phyloP scores from a whole-genome alignment of 208 protist species.

The Acanthamoeba triangularis region DNA sequence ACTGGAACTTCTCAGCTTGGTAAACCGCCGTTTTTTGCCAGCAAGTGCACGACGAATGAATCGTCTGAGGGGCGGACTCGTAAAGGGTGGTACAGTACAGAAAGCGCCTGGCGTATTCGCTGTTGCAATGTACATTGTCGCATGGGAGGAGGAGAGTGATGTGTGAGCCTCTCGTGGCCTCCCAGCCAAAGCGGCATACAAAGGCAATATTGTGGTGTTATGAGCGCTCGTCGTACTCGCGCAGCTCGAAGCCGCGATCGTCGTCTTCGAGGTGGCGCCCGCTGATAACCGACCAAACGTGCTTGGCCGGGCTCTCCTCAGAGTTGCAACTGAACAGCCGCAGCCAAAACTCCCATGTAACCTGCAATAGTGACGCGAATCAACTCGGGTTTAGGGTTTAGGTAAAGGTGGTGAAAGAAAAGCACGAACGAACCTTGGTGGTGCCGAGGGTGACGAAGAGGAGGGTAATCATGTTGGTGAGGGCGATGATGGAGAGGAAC shows the following conservation, averaged over 20 bases:
- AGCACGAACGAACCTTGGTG: conserved; percentile 25
- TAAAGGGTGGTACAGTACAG: no score
- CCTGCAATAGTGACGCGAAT: not conserved
- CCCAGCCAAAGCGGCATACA: not conserved
- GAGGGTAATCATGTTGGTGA: conserved; percentile 27
- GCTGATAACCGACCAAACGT: not conserved
- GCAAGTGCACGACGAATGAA: no score
- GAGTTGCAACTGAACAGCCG: not conserved
- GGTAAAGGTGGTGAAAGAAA: no score
- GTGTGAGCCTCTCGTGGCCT: no score
- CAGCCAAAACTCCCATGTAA: not conserved
- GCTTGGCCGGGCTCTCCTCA: not conserved
- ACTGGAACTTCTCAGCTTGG: no score
- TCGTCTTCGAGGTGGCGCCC: conserved; percentile 35
- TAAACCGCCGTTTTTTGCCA: no score
- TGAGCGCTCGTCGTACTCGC: not conserved
- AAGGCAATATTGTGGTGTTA: not conserved
- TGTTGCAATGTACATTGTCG: no score
- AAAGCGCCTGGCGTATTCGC: no score
- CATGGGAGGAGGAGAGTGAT: no score
- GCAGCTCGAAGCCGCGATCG: conserved; percentile 22
- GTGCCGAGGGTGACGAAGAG: conserved; percentile 2
- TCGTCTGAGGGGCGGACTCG: no score
- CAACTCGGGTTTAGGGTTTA: no score
- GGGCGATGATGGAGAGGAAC: conserved; percentile 35